Evolutionary conservation across 2,329 filamentous ascomycete genomes (phyloP).

Genomic region (Rhexocercosporidium sp.): DNA sequence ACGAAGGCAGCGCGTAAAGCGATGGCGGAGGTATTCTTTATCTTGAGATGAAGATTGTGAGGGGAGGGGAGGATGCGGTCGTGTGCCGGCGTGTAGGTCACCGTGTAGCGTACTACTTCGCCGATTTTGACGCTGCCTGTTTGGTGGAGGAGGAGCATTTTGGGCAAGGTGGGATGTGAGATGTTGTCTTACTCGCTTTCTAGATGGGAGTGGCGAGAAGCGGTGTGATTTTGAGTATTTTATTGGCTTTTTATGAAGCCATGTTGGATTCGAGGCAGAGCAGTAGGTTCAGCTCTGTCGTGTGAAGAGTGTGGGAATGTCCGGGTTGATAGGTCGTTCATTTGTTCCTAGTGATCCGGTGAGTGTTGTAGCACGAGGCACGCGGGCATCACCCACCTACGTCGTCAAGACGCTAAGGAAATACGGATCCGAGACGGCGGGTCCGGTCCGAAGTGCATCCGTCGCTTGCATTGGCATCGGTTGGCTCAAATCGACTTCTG

Average conservation of each 20-base stretch:
- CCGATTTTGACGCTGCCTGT: slow-evolving; percentile 91
- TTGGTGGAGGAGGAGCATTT: slow-evolving; percentile 91
- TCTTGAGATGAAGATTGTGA: slow-evolving; percentile 77
- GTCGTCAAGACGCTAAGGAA: background rate
- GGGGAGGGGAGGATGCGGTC: slow-evolving; percentile 92
- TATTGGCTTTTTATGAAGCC: background rate
- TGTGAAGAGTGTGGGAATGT: background rate
- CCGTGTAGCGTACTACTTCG: slow-evolving; percentile 87
- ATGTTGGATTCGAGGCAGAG: background rate
- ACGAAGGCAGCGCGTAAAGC: slow-evolving; percentile 94
- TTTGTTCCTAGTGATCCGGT: slow-evolving; percentile 5
- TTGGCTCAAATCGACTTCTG: background rate
- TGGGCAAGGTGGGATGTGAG: slow-evolving; percentile 25
- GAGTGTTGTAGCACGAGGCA: background rate
- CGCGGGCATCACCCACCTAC: background rate
- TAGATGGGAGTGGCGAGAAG: background rate
- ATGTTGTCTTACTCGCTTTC: slow-evolving; percentile 4
- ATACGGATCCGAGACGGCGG: background rate
- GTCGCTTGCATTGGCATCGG: background rate
- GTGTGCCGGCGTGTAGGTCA: slow-evolving; percentile 88
- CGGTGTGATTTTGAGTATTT: background rate
- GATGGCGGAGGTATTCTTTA: slow-evolving; percentile 91
- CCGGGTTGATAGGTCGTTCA: background rate
- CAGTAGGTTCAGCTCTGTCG: background rate
- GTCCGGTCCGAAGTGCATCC: background rate